These are phyloP conservation scores for Claviceps paspali DNA, from an alignment of 2,329 filamentous ascomycete genomes.

Conservation along the genomic window DNA sequence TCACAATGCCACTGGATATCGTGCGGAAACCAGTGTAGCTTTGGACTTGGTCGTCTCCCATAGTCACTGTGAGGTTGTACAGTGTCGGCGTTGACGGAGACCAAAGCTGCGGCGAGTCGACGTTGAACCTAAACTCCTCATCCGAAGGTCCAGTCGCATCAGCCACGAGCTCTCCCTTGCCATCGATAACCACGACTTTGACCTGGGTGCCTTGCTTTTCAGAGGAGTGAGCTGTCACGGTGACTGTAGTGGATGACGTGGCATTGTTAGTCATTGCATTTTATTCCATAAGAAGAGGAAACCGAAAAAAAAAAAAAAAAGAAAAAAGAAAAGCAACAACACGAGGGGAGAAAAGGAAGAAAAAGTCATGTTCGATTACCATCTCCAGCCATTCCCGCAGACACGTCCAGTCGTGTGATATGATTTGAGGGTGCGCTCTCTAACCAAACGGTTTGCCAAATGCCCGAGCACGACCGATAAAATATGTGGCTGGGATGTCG, in stretches of 20 bases:
- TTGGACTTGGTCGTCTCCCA: constrained; percentile 34
- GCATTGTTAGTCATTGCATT: too few relatives aligned
- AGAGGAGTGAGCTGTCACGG: constrained; percentile 37
- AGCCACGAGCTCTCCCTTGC: constrained; percentile 25
- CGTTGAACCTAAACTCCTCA: constrained; percentile 35
- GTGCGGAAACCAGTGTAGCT: constrained; percentile 60
- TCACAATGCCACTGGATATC: constrained; percentile 37
- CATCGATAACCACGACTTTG: constrained; percentile 20
- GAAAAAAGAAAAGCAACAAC: too few relatives aligned
- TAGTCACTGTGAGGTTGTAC: constrained; percentile 45
- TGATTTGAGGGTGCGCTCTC: constrained; percentile 43
- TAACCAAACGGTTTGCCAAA: constrained; percentile 63
- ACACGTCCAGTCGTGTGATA: constrained; percentile 43
- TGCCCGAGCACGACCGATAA: constrained; percentile 57
- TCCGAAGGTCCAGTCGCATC: constrained; percentile 30
- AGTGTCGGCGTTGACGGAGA: constrained; percentile 45
- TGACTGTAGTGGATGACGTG: too few relatives aligned
- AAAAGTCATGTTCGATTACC: constrained; percentile 15
- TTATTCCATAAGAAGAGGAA: too few relatives aligned
- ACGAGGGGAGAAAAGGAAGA: too few relatives aligned
- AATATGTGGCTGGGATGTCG: constrained; percentile 46
- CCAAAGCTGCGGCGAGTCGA: constrained; percentile 45
- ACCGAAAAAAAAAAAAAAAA: too few relatives aligned
- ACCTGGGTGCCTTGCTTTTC: constrained; percentile 18
- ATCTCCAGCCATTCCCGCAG: constrained; percentile 38